phyloP scores from a whole-genome alignment of 2,329 filamentous ascomycete species.

The Mollisia scopiformis region DNA sequence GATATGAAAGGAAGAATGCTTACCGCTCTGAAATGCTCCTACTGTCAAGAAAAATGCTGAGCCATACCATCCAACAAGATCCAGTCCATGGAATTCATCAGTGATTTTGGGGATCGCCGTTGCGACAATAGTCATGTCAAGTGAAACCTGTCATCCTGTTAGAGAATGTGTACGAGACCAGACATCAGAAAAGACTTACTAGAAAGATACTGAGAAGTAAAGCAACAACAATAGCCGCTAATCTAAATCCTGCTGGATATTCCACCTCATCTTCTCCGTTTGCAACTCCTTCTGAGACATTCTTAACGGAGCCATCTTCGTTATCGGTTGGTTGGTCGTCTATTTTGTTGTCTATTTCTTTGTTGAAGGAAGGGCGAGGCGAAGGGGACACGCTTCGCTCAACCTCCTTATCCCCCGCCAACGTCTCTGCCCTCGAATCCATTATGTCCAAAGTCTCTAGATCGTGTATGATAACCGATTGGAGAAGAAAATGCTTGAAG shows the following conservation, averaged over 20 bases:
- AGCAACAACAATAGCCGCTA: conserved; percentile 48
- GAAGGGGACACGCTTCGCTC: conserved; percentile 23
- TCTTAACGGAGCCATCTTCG: conserved; percentile 17
- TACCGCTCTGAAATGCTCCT: conserved; percentile 1
- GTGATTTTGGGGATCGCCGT: conserved; percentile 11
- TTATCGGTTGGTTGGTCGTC: conserved; percentile 20
- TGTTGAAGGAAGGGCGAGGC: conserved; percentile 18
- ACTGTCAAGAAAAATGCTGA: conserved; percentile 4
- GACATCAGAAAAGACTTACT: conserved; percentile 20
- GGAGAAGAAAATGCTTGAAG: neutral
- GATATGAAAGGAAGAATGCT: too few species aligned
- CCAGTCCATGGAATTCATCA: conserved; percentile 3
- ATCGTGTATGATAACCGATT: neutral
- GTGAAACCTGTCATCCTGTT: conserved; percentile 26
- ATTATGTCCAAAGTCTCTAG: neutral
- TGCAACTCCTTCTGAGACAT: conserved; percentile 9
- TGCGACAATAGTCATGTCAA: conserved; percentile 56
- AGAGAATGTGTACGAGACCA: neutral
- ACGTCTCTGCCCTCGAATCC: conserved; percentile 28
- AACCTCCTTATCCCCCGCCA: conserved; percentile 25
- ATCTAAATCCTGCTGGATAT: conserved; percentile 32
- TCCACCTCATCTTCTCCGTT: conserved; percentile 22
- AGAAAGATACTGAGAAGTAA: conserved; percentile 52
- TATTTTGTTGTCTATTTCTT: conserved; percentile 13
- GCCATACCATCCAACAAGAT: neutral